phyloP scores from a whole-genome alignment of 1,284 basidiomycete genomes.

The Ganoderma sinense region DNA sequence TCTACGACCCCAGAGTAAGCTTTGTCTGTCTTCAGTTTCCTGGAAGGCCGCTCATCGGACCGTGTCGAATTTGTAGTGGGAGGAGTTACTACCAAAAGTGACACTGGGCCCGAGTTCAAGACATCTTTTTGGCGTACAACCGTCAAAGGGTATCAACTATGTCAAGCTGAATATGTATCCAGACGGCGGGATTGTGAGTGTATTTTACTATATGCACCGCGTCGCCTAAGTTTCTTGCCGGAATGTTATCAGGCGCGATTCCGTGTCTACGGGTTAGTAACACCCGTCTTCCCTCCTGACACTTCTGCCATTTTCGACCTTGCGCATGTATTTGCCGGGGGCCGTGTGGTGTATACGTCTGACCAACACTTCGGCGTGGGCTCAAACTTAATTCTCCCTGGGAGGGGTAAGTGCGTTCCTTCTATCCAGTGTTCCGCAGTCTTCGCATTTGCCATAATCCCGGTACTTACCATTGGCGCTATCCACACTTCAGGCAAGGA shows the following conservation, averaged over 20 bases:
- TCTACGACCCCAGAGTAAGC: slow-evolving; percentile 62
- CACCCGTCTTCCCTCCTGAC: slow-evolving; percentile 65
- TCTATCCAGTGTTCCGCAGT: slow-evolving; percentile 25
- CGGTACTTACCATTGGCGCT: neutral
- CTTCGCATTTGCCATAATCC: slow-evolving; percentile 18
- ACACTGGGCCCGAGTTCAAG: slow-evolving; percentile 83
- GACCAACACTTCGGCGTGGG: slow-evolving; percentile 97
- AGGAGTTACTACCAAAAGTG: slow-evolving; percentile 78
- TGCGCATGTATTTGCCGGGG: slow-evolving; percentile 92
- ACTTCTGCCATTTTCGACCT: slow-evolving; percentile 74
- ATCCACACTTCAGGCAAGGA: slow-evolving; percentile 59
- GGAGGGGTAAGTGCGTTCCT: slow-evolving; percentile 60
- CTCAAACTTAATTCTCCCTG: slow-evolving; percentile 90
- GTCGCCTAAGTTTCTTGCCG: slow-evolving; percentile 18
- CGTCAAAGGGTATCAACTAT: slow-evolving; percentile 70
- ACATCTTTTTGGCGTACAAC: slow-evolving; percentile 84
- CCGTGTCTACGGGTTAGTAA: slow-evolving; percentile 86
- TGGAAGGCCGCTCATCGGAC: slow-evolving; percentile 4
- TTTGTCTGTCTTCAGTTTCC: slow-evolving; percentile 1
- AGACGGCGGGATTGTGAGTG: slow-evolving; percentile 91
- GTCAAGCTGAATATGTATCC: slow-evolving; percentile 97
- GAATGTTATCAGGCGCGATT: slow-evolving; percentile 75
- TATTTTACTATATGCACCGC: slow-evolving; percentile 5
- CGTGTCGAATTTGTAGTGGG: slow-evolving; percentile 64
- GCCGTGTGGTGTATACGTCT: slow-evolving; percentile 79